Base-by-base conservation (phyloP, 208 protist genomes). In the Vickermania ingenoplastis region DNA sequence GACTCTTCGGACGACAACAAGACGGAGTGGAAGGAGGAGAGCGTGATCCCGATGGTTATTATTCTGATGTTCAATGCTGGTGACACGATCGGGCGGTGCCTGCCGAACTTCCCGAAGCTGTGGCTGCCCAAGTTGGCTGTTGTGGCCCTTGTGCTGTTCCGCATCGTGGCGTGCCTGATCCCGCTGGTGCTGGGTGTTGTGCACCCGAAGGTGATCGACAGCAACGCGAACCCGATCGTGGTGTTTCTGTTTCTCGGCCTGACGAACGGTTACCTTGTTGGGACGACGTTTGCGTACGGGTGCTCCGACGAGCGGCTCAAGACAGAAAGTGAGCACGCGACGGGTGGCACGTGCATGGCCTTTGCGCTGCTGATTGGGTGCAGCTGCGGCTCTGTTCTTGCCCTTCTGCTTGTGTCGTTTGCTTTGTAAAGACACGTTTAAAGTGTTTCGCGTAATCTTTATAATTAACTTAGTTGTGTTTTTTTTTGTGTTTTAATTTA, bases 1-100 rank as follows among this genome's bases (percentile, higher is more conserved):
- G 29, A 58, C 3, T 41, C 14, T 27, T 62, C 3, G 11, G 52
- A 2, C 26, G 23, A 25, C 7, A 41, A 7, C 11, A 21, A 13
- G 2, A 59, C 61, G n/a, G 24, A 64, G 52, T 70, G 66, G 65
- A 57, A 60, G 26, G 48, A 48, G 23, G 57, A 77, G 63, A 54
- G 61, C 26, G 54, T 77, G 5, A 75, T 72, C 68, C 63, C 65
- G 51, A 72, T 69, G 72, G 57, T 79, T 2, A 48, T 78, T 3
- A 67, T 77, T 55, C 52, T 65, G 26, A 75, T 75, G 71, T 77
- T 62, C 51, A 75, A 71, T 51, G 61, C 48, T n/a, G 67, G 60
- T 23, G 67, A 75, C 25, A 61, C 64, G 0, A 36, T 73, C 31
- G 72, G 62, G n/a, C 71, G 71, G 24, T 41, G 66, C 24, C n/a